Percentiles rank a stretch among this genome's conserved stretches.
Conservation (phyloP, 306 rosid species). For the Vachellia collinsii region DNA sequence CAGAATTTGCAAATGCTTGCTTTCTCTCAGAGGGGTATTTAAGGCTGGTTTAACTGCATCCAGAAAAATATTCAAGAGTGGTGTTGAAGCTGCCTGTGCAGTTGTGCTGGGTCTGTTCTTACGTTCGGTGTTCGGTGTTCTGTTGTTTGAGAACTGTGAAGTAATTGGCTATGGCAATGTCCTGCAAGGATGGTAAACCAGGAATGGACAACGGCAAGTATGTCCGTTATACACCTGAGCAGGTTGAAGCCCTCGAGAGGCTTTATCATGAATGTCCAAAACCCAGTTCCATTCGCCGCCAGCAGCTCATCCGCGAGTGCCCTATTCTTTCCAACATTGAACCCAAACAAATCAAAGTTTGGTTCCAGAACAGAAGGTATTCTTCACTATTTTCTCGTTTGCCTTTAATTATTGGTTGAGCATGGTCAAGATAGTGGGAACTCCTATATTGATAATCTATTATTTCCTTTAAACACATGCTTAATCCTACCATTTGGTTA, state of each 20-base stretch:
- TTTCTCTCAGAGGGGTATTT: slow-evolving; percentile 5
- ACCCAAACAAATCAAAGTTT: slow-evolving; percentile 20
- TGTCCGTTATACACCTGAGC: slow-evolving; percentile 31
- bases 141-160: not conserved
- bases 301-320: slow-evolving; percentile 25
- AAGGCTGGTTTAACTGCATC: not conserved
- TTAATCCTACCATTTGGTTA: not conserved
- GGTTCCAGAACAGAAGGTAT: slow-evolving; percentile 31
- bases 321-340: slow-evolving; percentile 27
- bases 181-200: slow-evolving; percentile 30
- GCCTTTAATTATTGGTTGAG: not conserved
- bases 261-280: slow-evolving; percentile 25
- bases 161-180: slow-evolving; percentile 21
- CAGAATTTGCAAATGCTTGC: slow-evolving; percentile 3
- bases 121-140: not conserved
- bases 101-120: not conserved
- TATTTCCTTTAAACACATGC: not conserved
- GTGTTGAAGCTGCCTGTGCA: not conserved
- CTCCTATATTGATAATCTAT: not conserved
- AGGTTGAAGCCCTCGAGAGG: slow-evolving; percentile 31
- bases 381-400: not conserved
- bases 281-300: slow-evolving; percentile 30
- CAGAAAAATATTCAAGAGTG: not conserved
- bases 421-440: not conserved
- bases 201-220: slow-evolving; percentile 23